phyloP scores from a whole-genome alignment of 1,284 basidiomycete species.

The Lentinus polychrous region DNA sequence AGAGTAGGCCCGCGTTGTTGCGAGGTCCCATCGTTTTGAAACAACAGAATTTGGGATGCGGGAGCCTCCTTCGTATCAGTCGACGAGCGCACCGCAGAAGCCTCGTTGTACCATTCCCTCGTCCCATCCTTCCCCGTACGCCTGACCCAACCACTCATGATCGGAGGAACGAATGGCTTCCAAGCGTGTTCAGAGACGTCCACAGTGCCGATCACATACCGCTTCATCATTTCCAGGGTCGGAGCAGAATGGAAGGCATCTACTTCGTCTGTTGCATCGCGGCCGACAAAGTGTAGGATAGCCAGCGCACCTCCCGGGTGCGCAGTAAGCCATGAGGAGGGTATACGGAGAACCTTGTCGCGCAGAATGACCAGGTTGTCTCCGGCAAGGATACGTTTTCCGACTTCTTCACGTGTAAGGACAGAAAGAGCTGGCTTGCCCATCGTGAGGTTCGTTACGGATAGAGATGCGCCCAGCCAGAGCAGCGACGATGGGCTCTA shows the following conservation, averaged over 20 bases:
- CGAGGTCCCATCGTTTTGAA: conserved; percentile 31
- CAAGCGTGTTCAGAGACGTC: conserved; percentile 54
- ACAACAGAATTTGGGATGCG: conserved; percentile 58
- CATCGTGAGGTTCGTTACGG: conserved; percentile 14
- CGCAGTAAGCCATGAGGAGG: conserved; percentile 71
- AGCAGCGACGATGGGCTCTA: too few species aligned
- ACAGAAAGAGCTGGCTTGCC: conserved; percentile 19
- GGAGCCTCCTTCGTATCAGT: conserved; percentile 29
- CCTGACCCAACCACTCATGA: conserved; percentile 78
- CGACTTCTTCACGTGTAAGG: conserved; percentile 55
- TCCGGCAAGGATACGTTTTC: conserved; percentile 67
- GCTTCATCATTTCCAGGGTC: conserved; percentile 59
- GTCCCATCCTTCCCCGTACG: conserved; percentile 37
- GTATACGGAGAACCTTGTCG: conserved; percentile 75
- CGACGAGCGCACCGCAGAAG: conserved; percentile 35
- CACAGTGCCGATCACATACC: conserved; percentile 75
- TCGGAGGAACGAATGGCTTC: conserved; percentile 83
- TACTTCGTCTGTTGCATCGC: conserved; percentile 93
- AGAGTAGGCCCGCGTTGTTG: conserved; percentile 36
- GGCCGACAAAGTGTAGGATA: conserved; percentile 92
- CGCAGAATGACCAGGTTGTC: conserved; percentile 79
- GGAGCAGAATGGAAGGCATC: conserved; percentile 82
- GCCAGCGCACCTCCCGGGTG: conserved; percentile 92
- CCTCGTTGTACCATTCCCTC: conserved; percentile 57
- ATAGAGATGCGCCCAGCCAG: not conserved